Base-by-base conservation (phyloP, 306 rosid genomes). In the Pyrus communis region DNA sequence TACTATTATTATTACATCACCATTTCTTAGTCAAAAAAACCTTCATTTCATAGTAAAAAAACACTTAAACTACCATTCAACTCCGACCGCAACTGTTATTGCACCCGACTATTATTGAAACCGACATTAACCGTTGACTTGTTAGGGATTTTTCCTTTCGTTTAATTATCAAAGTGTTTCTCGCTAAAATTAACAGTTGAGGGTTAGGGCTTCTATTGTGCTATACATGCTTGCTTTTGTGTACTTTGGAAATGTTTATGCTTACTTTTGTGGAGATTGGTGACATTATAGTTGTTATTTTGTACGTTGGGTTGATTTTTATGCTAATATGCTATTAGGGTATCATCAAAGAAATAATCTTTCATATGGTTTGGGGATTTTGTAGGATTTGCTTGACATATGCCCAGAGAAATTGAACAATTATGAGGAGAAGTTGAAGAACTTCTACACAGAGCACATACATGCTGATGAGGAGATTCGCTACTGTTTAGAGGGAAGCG, bases 381-480 rank as follows among this genome's bases (percentile, higher is more conserved):
- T 69, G 80, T 72, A 94, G 97, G 97, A 92, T 84, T 58, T 92
- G 78, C 93, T 95, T 73, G 95, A 95, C 78, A 80, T 95, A 74
- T 85, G 92, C 77, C 96, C 97, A 0, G 89, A 88, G 72, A 92
- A 89, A 75, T 83, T 95, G 85, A 82, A 84, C 21, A 90, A 92
- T 67, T 95, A 87, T 65, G 92, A 90, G 79, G 81, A 83, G 87
- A 94, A 92, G 88, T 79, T 94, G 88, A 94, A 90, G 84, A 89
- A 84, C 77, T 94, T 94, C 83, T 94, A 89, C 74, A 90, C 97
- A 10, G 98, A 94, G 81, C 98, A 94, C 80, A 94, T 94, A 74
- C 98, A 94, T 81, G 93, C 84, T n/a, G 89, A 91, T 58, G 98
- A 94, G 77, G 98, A 94, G 86, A 92, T 94, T 57, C 96, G 95